These are phyloP conservation scores for Letharia lupina DNA, from an alignment of 495 filamentous ascomycete species.

Conservation along the genomic window DNA sequence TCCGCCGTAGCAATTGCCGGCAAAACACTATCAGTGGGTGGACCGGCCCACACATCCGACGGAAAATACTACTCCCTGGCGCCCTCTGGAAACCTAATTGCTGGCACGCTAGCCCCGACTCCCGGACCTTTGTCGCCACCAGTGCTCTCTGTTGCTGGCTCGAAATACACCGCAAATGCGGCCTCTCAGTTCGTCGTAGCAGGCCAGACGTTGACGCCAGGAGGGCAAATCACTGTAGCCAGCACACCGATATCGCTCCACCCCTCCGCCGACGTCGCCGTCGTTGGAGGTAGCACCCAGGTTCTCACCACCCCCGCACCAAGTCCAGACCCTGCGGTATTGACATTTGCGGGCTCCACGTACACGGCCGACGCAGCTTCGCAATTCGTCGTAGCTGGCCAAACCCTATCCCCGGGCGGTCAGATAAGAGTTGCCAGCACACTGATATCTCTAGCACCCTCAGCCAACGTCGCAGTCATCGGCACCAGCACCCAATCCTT, in stretches of 20 bases:
- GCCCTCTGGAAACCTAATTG: slow-evolving; percentile 11
- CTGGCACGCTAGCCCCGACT: slow-evolving; percentile 9
- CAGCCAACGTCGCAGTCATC: slow-evolving; percentile 4
- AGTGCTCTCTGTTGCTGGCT: slow-evolving; percentile 8
- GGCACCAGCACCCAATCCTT: slow-evolving; percentile 13
- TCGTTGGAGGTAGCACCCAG: neutral
- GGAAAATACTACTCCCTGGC: slow-evolving; percentile 18
- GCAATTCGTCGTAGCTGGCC: slow-evolving; percentile 3
- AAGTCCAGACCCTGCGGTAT: neutral
- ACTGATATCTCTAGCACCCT: neutral
- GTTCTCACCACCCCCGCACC: neutral
- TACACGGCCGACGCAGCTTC: slow-evolving; percentile 4
- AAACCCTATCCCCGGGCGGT: slow-evolving; percentile 5
- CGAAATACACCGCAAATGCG: slow-evolving; percentile 9
- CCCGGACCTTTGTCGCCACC: neutral
- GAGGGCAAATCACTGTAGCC: slow-evolving; percentile 2
- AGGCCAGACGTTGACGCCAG: slow-evolving; percentile 15
- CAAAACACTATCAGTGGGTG: slow-evolving; percentile 11
- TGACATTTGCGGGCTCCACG: slow-evolving; percentile 6
- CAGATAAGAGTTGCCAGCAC: slow-evolving; percentile 13
- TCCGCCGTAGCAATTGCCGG: slow-evolving; percentile 12
- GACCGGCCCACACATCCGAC: slow-evolving; percentile 7
- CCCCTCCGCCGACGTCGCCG: neutral
- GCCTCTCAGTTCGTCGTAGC: slow-evolving; percentile 7
- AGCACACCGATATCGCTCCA: slow-evolving; percentile 6